Evolutionary conservation across 1,139 yeast genomes (phyloP), one percentile per base, ranked within the genome.

Genomic region (Meyerozyma guilliermondii): DNA sequence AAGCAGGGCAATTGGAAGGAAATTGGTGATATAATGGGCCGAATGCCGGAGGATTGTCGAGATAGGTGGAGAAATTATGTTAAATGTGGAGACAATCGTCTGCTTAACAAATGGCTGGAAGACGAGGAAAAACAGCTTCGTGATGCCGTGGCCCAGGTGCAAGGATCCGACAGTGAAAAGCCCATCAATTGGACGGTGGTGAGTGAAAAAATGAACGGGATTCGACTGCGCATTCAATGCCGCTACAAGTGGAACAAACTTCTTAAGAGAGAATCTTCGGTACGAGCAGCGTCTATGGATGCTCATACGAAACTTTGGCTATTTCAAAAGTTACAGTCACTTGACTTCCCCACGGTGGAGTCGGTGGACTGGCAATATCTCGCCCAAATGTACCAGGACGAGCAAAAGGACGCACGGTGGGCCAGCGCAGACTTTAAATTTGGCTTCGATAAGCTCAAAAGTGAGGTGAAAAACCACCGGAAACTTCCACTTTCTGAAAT

Each of bases 11-110:
- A 84, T 55, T 89, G 97, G 97, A 86, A 87, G 52, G 73, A 74
- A 37, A 85, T 89, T 48, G 96, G 96, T 3, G 75, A 75, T 43
- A 65, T 72, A 7, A 70, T 89, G 80, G 87, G 87, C 10, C 76
- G 98, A 55, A 91, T 91, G 98, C 97, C 98, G 0, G 98, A 91
- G 56, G 98, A 91, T 65, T 89, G 97, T 60, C 76, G 98, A 50
- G 98, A 91, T 59, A 74, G 98, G 50, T 91, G 96, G 96, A 76
- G 98, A 62, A 91, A 91, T 61, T 91, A 91, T 57, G 85, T 89
- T 47, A 89, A 89, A 60, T 89, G 97, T 66, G 97, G 97, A 24
- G 71, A 70, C 13, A 78, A 78, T 44, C 71, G 97, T 49, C 78
- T 80, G 13, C 76, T 77, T 41, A 83, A 87, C 60, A 86, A 84